Conservation (phyloP, 208 protist genomes). For the Crithidia sp. region DNA sequence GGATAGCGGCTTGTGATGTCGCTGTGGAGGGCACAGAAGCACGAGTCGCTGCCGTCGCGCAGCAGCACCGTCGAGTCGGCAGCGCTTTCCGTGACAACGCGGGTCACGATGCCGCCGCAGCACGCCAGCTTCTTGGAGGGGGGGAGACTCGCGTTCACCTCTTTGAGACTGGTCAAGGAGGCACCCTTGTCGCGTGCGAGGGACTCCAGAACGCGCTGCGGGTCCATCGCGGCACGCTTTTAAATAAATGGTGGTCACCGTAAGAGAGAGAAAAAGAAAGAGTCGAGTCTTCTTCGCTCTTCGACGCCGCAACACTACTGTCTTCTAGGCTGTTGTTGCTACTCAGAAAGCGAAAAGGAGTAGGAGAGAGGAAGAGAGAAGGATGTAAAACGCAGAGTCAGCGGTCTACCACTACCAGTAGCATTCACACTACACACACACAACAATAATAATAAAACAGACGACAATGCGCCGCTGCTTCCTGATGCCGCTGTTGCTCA, state of each 20-base stretch:
- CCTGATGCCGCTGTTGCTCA: too few species aligned
- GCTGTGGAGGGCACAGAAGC: constrained; percentile 79
- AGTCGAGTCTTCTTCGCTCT: too few species aligned
- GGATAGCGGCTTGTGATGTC: constrained; percentile 78
- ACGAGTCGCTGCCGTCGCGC: constrained; percentile 61
- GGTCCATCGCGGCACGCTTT: constrained; percentile 48
- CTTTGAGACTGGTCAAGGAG: constrained; percentile 51
- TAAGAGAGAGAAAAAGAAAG: not conserved
- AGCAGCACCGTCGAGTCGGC: constrained; percentile 82
- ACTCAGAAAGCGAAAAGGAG: too few species aligned
- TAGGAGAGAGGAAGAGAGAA: too few species aligned
- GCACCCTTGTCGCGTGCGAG: constrained; percentile 50
- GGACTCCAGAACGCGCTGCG: constrained; percentile 56
- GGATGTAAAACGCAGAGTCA: too few species aligned
- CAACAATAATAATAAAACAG: too few species aligned
- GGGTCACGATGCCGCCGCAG: constrained; percentile 77
- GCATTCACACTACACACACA: too few species aligned
- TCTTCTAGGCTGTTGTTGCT: too few species aligned
- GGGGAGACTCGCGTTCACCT: constrained; percentile 34
- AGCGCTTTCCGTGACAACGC: constrained; percentile 76
- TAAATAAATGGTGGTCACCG: not conserved
- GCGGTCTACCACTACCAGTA: too few species aligned
- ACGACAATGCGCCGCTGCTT: too few species aligned
- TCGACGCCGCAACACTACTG: too few species aligned
- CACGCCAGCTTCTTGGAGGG: constrained; percentile 71